phyloP scores from a whole-genome alignment of 768 basidiomycete genomes.

The Boletus edulis region DNA sequence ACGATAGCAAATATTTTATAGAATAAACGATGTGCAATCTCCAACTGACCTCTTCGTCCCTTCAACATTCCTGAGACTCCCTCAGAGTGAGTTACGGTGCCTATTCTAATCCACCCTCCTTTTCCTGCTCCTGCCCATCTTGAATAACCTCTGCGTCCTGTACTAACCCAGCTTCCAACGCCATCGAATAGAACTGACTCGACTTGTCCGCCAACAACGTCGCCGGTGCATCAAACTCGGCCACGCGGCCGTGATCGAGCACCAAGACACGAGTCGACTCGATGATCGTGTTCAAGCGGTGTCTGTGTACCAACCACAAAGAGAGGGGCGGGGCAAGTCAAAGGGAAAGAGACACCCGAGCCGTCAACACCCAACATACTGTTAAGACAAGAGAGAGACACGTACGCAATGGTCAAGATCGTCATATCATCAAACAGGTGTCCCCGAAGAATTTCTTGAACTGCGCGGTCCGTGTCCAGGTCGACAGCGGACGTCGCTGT shows the following conservation, averaged over 20 bases:
- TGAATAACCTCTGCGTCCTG: neutral
- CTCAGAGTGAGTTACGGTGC: no score
- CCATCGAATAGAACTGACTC: conserved; percentile 62
- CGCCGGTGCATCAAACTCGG: conserved; percentile 78
- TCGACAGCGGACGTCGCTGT: conserved; percentile 87
- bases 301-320: conserved; percentile 34
- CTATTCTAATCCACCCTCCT: neutral
- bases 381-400: conserved; percentile 5
- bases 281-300: conserved; percentile 82
- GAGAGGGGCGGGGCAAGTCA: neutral
- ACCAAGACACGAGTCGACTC: conserved; percentile 82
- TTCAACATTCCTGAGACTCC: no score
- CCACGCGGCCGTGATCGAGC: conserved; percentile 75
- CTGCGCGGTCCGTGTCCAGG: conserved; percentile 83
- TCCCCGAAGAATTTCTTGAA: conserved; percentile 85
- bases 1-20: no score
- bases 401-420: conserved; percentile 84
- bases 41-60: no score
- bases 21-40: no score
- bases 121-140: neutral
- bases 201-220: conserved; percentile 55
- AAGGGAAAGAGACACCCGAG: no score
- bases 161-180: conserved; percentile 59
- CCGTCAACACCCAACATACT: neutral
- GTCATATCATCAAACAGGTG: conserved; percentile 75